Evolutionary conservation across 305 asterid genomes (phyloP).

Genomic region (Fraxinus angustifolia): DNA sequence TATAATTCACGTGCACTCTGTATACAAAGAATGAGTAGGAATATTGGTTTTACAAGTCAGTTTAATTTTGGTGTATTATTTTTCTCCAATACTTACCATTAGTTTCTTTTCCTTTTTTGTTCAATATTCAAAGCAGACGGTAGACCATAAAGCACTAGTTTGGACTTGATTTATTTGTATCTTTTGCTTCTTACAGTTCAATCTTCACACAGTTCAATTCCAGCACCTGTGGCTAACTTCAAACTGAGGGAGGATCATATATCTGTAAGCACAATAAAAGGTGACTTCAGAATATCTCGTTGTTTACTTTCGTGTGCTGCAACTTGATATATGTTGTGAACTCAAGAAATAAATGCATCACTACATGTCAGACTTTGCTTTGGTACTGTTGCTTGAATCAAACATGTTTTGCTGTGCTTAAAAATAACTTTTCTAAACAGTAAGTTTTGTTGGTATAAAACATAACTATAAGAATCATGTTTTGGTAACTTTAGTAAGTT

Average conservation of each 20-base stretch:
- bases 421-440: background rate
- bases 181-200: slow-evolving; percentile 48
- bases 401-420: background rate
- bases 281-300: slow-evolving; percentile 32
- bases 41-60: background rate
- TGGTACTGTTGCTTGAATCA: slow-evolving; percentile 7
- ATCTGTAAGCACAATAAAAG: slow-evolving; percentile 84
- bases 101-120: background rate
- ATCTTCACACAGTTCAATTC: slow-evolving; percentile 70
- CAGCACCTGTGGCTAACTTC: slow-evolving; percentile 69
- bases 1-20: background rate
- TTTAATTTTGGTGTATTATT: background rate
- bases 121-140: slow-evolving; percentile 18
- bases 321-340: slow-evolving; percentile 1
- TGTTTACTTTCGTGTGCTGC: background rate
- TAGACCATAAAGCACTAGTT: background rate
- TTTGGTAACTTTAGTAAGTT: background rate
- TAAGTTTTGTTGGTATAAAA: background rate
- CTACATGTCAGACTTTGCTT: background rate
- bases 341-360: background rate
- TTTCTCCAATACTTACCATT: slow-evolving; percentile 3
- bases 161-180: slow-evolving; percentile 13
- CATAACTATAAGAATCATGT: background rate
- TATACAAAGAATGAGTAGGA: background rate
- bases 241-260: slow-evolving; percentile 78